phyloP scores from a whole-genome alignment of 2,329 filamentous ascomycete genomes.

The Xylaria sp. region DNA sequence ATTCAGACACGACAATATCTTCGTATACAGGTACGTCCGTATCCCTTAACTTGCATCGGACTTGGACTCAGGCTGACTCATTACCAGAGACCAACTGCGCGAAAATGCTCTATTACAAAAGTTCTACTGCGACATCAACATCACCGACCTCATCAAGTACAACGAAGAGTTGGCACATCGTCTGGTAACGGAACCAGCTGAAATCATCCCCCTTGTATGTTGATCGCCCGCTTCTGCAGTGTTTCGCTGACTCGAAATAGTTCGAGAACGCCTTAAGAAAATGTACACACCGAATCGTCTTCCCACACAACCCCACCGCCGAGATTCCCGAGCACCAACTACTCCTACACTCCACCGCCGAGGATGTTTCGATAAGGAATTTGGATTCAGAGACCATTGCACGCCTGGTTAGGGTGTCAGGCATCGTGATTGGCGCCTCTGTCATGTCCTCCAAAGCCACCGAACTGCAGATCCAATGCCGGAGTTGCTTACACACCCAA shows the following conservation, averaged over 20 bases:
- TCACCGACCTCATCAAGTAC: slow-evolving; percentile 94
- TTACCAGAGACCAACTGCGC: slow-evolving; percentile 84
- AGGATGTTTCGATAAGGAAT: slow-evolving; percentile 92
- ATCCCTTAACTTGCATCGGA: neutral
- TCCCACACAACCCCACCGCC: slow-evolving; percentile 75
- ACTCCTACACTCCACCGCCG: slow-evolving; percentile 90
- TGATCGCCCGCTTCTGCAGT: neutral
- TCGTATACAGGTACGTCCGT: slow-evolving; percentile 84
- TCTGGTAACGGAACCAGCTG: slow-evolving; percentile 87
- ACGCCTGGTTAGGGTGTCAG: slow-evolving; percentile 93
- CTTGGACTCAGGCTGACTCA: slow-evolving; percentile 45
- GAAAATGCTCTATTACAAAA: slow-evolving; percentile 95
- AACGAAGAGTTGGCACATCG: slow-evolving; percentile 94
- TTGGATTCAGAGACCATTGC: slow-evolving; percentile 93
- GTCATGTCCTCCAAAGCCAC: slow-evolving; percentile 97
- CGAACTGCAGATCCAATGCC: slow-evolving; percentile 84
- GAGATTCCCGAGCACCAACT: slow-evolving; percentile 91
- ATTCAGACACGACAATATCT: slow-evolving; percentile 92
- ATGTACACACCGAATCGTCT: slow-evolving; percentile 94
- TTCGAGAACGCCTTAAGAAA: slow-evolving; percentile 91
- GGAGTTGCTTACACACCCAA: slow-evolving; percentile 80
- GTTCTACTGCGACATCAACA: slow-evolving; percentile 95
- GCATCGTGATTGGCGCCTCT: slow-evolving; percentile 96
- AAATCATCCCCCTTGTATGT: slow-evolving; percentile 88
- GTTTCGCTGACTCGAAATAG: slow-evolving; percentile 57